These are phyloP conservation scores for Thelonectria rubi DNA, from an alignment of 2,329 filamentous ascomycete genomes.

Conservation along the genomic window DNA sequence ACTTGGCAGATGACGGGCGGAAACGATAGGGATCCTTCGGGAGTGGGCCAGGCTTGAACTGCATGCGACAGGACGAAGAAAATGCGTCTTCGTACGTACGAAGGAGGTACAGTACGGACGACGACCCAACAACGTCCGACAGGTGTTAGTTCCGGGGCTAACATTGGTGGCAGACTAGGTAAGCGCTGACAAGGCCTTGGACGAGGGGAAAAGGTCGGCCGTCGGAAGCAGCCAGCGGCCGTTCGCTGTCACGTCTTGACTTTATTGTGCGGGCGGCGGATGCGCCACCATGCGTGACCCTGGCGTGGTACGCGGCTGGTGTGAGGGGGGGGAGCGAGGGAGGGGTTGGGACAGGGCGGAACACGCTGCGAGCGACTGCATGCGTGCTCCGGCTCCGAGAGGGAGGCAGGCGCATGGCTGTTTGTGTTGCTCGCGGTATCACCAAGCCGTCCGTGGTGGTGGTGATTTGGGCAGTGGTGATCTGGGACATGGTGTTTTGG, in stretches of 20 bases:
- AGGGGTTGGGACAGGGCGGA: not conserved
- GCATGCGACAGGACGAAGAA: not conserved
- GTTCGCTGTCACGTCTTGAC: not conserved
- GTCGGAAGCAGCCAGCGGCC: not conserved
- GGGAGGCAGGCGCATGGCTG: too few relatives aligned
- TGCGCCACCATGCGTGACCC: not conserved
- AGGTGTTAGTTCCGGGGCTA: not conserved
- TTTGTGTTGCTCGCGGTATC: too few relatives aligned
- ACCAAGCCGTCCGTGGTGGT: not conserved
- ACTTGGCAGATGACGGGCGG: slow-evolving; percentile 17
- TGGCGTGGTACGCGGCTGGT: not conserved
- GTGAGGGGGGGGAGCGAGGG: not conserved
- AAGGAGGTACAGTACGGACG: too few relatives aligned
- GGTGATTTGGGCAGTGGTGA: not conserved
- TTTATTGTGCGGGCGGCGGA: not conserved
- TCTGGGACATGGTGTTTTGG: not conserved
- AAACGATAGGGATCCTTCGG: slow-evolving; percentile 27
- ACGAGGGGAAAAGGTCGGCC: not conserved
- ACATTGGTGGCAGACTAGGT: not conserved
- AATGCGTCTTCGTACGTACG: too few relatives aligned
- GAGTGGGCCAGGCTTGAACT: slow-evolving; percentile 18
- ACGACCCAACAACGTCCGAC: not conserved
- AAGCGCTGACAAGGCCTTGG: not conserved
- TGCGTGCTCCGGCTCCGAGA: not conserved
- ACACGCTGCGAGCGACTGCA: not conserved